Percentiles rank a stretch among this genome's conserved stretches.
Conservation (phyloP, 768 basidiomycete genomes). For the Fomitopsis serialis region DNA sequence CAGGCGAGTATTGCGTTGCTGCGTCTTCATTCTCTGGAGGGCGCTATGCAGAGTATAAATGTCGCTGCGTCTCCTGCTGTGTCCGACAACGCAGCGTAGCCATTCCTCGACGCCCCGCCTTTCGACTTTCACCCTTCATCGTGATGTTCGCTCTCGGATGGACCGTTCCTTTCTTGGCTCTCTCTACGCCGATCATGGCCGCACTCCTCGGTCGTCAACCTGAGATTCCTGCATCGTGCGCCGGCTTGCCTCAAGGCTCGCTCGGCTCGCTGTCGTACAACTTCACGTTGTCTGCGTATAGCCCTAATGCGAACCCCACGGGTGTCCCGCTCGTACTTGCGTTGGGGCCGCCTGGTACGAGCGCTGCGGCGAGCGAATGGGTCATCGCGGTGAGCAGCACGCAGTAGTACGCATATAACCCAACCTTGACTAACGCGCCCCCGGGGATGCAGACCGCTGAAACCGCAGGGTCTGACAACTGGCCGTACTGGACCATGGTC, state of each 20-base stretch:
- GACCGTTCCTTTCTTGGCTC: no score
- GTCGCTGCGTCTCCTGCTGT: not conserved
- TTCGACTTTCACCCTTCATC: no score
- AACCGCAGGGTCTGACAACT: conserved; percentile 32
- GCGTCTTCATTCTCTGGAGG: no score
- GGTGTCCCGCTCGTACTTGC: not conserved
- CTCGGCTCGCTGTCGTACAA: not conserved
- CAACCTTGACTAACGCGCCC: not conserved
- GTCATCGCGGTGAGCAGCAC: not conserved
- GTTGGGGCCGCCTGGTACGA: not conserved
- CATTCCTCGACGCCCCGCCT: no score
- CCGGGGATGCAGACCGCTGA: not conserved
- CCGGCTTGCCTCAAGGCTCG: not conserved
- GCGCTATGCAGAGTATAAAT: not conserved
- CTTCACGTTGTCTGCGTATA: not conserved
- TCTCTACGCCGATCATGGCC: no score
- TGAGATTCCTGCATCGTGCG: not conserved
- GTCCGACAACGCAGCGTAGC: no score
- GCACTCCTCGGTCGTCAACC: no score
- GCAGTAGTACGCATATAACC: not conserved
- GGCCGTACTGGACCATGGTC: conserved; percentile 33
- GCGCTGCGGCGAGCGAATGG: not conserved
- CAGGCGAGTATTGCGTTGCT: no score
- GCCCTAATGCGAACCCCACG: not conserved
- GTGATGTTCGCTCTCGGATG: no score